Conservation (phyloP, 2,329 filamentous ascomycete species). For the Fusarium floridanum region DNA sequence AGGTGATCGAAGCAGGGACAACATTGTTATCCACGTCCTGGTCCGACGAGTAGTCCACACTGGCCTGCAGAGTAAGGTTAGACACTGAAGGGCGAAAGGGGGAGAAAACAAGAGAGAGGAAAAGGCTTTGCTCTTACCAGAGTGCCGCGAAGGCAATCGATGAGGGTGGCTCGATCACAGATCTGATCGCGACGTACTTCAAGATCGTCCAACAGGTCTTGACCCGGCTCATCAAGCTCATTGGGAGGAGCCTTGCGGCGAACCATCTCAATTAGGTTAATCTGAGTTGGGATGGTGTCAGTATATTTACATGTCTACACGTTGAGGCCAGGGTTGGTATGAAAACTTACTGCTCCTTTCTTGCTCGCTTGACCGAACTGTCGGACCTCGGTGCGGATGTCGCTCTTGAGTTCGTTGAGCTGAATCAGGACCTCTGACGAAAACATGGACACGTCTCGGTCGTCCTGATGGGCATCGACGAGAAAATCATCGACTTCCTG, state of each 20-base stretch:
- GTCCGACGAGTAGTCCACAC: background rate
- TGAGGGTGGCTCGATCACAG: background rate
- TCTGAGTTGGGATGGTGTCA: background rate
- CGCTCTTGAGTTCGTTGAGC: background rate
- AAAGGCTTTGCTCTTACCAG: background rate
- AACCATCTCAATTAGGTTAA: background rate
- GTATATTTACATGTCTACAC: background rate
- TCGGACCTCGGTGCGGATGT: background rate
- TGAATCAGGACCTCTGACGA: too few relatives aligned
- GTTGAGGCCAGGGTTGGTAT: background rate
- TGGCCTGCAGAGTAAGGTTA: background rate
- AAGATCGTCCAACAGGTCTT: background rate
- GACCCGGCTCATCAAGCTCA: too few relatives aligned
- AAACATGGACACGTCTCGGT: too few relatives aligned
- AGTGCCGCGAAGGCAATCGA: background rate
- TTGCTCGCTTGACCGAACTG: background rate
- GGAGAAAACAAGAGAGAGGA: background rate
- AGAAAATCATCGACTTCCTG: too few relatives aligned
- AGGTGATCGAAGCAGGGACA: background rate
- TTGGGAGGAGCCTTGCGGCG: background rate
- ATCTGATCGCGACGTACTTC: background rate
- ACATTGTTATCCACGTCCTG: background rate
- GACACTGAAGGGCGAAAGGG: background rate
- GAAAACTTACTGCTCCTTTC: background rate
- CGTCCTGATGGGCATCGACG: too few relatives aligned